Evolutionary conservation across 306 rosid genomes (phyloP).

Genomic region (Vigna angularis): DNA sequence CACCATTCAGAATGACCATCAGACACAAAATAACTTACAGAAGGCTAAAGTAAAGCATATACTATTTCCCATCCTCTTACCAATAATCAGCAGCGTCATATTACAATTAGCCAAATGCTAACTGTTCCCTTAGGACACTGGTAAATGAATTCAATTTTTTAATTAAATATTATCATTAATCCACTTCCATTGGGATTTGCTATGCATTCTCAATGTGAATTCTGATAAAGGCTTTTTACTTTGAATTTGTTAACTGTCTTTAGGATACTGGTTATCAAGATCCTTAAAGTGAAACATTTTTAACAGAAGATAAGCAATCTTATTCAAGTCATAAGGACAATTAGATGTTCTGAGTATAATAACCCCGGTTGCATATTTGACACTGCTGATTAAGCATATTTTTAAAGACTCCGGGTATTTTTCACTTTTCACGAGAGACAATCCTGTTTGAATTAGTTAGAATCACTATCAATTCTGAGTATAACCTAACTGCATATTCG

Average conservation of each 20-base stretch:
- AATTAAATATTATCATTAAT: no score
- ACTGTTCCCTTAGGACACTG: no score
- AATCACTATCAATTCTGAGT: no score
- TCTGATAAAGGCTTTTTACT: no score
- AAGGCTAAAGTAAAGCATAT: conserved; percentile 14
- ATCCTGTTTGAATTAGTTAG: no score
- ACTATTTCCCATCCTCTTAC: not conserved
- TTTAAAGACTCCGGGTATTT: no score
- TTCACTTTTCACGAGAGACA: no score
- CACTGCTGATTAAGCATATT: no score
- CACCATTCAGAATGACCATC: conserved; percentile 1
- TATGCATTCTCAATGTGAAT: not conserved
- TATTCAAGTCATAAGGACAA: not conserved
- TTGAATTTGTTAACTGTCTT: not conserved
- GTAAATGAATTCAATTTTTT: no score
- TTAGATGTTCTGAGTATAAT: not conserved
- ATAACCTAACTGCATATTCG: no score
- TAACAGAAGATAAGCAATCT: not conserved
- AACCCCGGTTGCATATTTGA: not conserved
- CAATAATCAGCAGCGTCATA: not conserved
- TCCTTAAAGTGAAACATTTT: not conserved
- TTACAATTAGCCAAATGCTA: no score
- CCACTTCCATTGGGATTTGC: no score
- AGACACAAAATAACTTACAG: conserved; percentile 1
- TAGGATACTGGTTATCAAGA: not conserved